phyloP scores from a whole-genome alignment of 129 eudicot species.

The Chrysanthemum seticuspe region DNA sequence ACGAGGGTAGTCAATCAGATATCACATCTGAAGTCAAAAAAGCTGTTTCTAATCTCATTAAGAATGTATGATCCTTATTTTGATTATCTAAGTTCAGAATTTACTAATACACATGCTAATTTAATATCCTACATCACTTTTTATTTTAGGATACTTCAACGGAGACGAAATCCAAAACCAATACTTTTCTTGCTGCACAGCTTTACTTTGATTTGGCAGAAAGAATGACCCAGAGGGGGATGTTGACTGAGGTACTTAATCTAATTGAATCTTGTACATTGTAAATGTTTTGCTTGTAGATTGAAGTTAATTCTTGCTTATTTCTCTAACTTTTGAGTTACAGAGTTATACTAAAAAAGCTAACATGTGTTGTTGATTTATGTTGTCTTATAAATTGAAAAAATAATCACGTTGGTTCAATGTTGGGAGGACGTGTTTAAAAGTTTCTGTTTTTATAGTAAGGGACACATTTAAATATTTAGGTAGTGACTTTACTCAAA shows the following conservation, averaged over 20 bases:
- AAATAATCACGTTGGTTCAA: too few relatives aligned
- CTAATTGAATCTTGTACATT: too few relatives aligned
- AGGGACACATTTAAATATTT: background rate
- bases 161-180: background rate
- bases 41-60: background rate
- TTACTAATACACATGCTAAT: background rate
- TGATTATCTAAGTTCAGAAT: background rate
- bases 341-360: too few relatives aligned
- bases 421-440: too few relatives aligned
- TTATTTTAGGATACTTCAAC: background rate
- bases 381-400: too few relatives aligned
- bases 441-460: too few relatives aligned
- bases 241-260: background rate
- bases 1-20: background rate
- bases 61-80: background rate
- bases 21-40: background rate
- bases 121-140: background rate
- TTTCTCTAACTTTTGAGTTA: background rate
- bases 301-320: background rate
- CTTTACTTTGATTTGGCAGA: background rate
- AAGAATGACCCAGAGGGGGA: background rate
- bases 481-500: too few relatives aligned
- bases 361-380: too few relatives aligned
- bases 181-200: background rate
- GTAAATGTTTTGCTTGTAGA: too few relatives aligned